phyloP scores from a whole-genome alignment of 2,329 filamentous ascomycete genomes.

The Fusarium begoniae region DNA sequence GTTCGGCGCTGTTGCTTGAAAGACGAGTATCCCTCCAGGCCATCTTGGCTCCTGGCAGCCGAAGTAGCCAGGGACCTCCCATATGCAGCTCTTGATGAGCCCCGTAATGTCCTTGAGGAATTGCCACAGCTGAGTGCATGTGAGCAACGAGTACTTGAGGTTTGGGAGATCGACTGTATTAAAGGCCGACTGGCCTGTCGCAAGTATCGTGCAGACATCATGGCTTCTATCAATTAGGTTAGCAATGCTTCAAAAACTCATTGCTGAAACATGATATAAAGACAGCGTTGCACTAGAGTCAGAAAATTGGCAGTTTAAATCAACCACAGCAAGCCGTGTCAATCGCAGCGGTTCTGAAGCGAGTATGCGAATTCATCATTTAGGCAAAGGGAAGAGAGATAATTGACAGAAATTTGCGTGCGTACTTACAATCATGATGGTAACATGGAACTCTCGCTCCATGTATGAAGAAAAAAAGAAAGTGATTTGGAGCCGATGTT shows the following conservation, averaged over 20 bases:
- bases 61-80: slow-evolving; percentile 38
- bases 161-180: slow-evolving; percentile 23
- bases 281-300: slow-evolving; percentile 38
- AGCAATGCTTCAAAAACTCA: slow-evolving; percentile 23
- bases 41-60: slow-evolving; percentile 26
- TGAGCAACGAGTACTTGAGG: slow-evolving; percentile 21
- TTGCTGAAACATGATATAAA: slow-evolving; percentile 7
- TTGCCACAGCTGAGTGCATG: slow-evolving; percentile 6
- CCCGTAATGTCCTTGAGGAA: slow-evolving; percentile 18
- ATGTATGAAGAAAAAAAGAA: slow-evolving; percentile 36
- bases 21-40: slow-evolving; percentile 43
- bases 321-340: slow-evolving; percentile 57
- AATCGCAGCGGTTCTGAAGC: slow-evolving; percentile 63
- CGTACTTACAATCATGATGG: slow-evolving; percentile 52
- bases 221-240: slow-evolving; percentile 43
- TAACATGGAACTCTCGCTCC: slow-evolving; percentile 45
- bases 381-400: background rate
- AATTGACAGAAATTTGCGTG: background rate
- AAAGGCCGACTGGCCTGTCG: slow-evolving; percentile 48
- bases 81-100: background rate
- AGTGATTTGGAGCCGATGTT: slow-evolving; percentile 1
- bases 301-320: slow-evolving; percentile 54
- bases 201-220: slow-evolving; percentile 51
- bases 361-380: slow-evolving; percentile 56
- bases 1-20: slow-evolving; percentile 50